Evolutionary conservation across 257 asterid genomes (phyloP).

Genomic region (Hygrophila difformis): DNA sequence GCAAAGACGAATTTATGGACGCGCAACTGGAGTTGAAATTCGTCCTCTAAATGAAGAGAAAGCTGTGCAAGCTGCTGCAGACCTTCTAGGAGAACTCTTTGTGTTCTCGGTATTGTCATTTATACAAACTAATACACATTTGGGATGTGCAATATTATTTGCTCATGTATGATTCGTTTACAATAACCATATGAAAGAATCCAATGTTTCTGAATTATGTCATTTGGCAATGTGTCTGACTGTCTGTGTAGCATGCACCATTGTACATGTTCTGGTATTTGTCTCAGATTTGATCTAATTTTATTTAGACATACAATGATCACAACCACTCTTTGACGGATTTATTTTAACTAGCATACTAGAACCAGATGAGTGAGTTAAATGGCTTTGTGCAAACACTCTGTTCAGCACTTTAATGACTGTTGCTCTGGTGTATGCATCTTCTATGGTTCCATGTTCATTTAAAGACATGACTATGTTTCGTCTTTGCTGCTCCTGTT

Average conservation of each 20-base stretch:
- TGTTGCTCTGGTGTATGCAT: too few relatives aligned
- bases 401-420: too few relatives aligned
- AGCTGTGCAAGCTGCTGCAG: slow-evolving; percentile 92
- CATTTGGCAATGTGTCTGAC: neutral
- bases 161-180: neutral
- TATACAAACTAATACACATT: neutral
- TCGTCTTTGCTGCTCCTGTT: too few relatives aligned
- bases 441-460: too few relatives aligned
- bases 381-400: too few relatives aligned
- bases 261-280: neutral
- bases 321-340: too few relatives aligned
- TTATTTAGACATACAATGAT: too few relatives aligned
- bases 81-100: slow-evolving; percentile 74
- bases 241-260: neutral
- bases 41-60: slow-evolving; percentile 86
- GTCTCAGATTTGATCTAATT: too few relatives aligned
- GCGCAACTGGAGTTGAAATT: slow-evolving; percentile 61
- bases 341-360: too few relatives aligned
- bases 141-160: neutral
- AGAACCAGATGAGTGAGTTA: too few relatives aligned
- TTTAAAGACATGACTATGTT: too few relatives aligned
- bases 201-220: neutral
- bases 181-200: neutral
- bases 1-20: slow-evolving; percentile 85
- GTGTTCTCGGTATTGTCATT: slow-evolving; percentile 47